Evolutionary conservation across 495 filamentous ascomycete species (phyloP), one percentile per base, ranked within the genome.

Genomic region (Penicillium coprophilum): DNA sequence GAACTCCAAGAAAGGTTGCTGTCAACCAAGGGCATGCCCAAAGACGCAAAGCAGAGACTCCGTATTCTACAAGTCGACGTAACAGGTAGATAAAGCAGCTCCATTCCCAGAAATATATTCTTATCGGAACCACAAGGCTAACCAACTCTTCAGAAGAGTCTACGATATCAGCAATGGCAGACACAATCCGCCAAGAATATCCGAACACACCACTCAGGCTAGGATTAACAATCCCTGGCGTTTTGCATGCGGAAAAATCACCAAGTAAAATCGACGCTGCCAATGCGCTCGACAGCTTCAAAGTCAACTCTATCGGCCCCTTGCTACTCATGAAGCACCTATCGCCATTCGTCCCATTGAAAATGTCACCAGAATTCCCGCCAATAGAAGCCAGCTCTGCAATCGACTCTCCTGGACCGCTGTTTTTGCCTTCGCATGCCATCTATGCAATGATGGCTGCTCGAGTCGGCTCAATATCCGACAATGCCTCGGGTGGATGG

Each of bases 281-380:
- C 7, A 61, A 73, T 30, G 82, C 88, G 1, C 71, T 85, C 15
- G 69, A 83, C 10, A 89, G 80, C 19, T 86, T 89, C 65, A 71
- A 77, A 19, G 81, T 87, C 34, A 95, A 95, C 58, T 71, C 85
- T 0, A 76, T 95, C 0, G 89, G 89, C 0, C 89, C 88, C 0
- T 63, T 95, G 36, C 69, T 95, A 24, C 76, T 94, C 38, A 80
- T 88, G 60, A 93, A 96, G 63, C 82, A 90, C 55, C 87, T 95
- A 55, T 74, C 76, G 0, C 70, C 71, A 2, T 85, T 91, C 61
- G 69, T 96, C 4, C 90, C 89, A 62, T 74, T 31, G 73, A 80
- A 65, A 59, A 74, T 56, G 63, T 68, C 54, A 6, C 57, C 57
- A 2, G 65, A 38, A n/a, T 74, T 71, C 36, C 50, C 57, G 3